Percentiles rank a stretch among this genome's conserved stretches.
phyloP scores from a whole-genome alignment of 2,329 filamentous ascomycete genomes.

The Triangularia verruculosa region DNA sequence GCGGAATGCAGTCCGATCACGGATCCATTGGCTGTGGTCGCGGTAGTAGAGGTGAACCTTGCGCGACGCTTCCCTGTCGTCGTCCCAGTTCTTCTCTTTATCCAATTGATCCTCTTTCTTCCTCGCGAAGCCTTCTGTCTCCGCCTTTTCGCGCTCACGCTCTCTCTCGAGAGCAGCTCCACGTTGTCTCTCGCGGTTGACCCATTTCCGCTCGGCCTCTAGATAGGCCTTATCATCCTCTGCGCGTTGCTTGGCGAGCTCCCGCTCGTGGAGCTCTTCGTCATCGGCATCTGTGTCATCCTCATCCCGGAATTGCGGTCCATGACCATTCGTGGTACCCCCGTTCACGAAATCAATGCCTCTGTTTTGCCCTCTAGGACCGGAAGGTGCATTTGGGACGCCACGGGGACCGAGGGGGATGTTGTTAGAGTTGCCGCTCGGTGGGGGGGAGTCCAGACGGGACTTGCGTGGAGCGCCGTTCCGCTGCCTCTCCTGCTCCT shows the following conservation, averaged over 20 bases:
- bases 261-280: constrained; percentile 74
- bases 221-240: constrained; percentile 79
- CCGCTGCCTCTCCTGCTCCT: constrained; percentile 75
- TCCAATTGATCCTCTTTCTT: constrained; percentile 69
- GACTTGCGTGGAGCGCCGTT: constrained; percentile 62
- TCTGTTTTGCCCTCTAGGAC: constrained; percentile 59
- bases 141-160: constrained; percentile 72
- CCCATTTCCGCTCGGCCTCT: constrained; percentile 86
- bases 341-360: constrained; percentile 77
- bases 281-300: constrained; percentile 88
- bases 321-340: constrained; percentile 59
- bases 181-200: constrained; percentile 80
- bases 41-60: constrained; percentile 81
- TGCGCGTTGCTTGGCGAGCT: constrained; percentile 65
- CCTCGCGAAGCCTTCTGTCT: constrained; percentile 62
- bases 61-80: constrained; percentile 73
- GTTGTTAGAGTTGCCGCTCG: constrained; percentile 60
- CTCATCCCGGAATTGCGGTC: constrained; percentile 64
- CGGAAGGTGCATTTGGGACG: constrained; percentile 71
- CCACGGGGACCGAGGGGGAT: constrained; percentile 73
- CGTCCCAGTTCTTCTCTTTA: constrained; percentile 71
- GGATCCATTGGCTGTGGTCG: constrained; percentile 80
- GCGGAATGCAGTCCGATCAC: constrained; percentile 72
- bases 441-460: constrained; percentile 69
- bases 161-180: constrained; percentile 85